Evolutionary conservation across 2,329 filamentous ascomycete species (phyloP).

Genomic region (Lasiodiplodia sp.): DNA sequence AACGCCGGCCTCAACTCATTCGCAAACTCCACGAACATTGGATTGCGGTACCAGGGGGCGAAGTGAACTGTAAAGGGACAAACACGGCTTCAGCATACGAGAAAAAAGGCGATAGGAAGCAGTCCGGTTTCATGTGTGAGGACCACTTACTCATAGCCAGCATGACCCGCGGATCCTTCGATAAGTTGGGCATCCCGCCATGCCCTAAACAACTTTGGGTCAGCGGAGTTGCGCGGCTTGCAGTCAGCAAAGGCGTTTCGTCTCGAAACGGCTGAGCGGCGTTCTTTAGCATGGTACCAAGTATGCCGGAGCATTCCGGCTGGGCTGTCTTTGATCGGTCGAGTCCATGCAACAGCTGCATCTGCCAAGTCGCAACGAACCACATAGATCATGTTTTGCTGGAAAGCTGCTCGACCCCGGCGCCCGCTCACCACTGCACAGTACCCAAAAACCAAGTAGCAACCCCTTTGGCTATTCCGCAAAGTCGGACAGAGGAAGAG

Average conservation of each 20-base stretch:
- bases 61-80: slow-evolving; percentile 55
- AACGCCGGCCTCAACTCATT: slow-evolving; percentile 59
- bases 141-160: slow-evolving; percentile 35
- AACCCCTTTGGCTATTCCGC: not conserved
- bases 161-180: slow-evolving; percentile 44
- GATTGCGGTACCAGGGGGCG: slow-evolving; percentile 65
- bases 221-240: not conserved
- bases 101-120: slow-evolving; percentile 13
- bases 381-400: not conserved
- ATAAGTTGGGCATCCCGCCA: slow-evolving; percentile 67
- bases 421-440: not conserved
- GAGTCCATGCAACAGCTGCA: not conserved
- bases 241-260: not conserved
- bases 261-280: too few species aligned
- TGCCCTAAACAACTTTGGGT: slow-evolving; percentile 53
- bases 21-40: slow-evolving; percentile 63
- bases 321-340: not conserved
- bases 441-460: not conserved
- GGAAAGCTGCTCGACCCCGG: not conserved
- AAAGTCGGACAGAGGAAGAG: not conserved
- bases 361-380: not conserved
- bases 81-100: slow-evolving; percentile 8
- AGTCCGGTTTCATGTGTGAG: not conserved
- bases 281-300: not conserved
- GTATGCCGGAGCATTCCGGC: not conserved